These are phyloP conservation scores for Yamadazyma trypodendri DNA, from an alignment of 1,139 yeast genomes.

Conservation along the genomic window DNA sequence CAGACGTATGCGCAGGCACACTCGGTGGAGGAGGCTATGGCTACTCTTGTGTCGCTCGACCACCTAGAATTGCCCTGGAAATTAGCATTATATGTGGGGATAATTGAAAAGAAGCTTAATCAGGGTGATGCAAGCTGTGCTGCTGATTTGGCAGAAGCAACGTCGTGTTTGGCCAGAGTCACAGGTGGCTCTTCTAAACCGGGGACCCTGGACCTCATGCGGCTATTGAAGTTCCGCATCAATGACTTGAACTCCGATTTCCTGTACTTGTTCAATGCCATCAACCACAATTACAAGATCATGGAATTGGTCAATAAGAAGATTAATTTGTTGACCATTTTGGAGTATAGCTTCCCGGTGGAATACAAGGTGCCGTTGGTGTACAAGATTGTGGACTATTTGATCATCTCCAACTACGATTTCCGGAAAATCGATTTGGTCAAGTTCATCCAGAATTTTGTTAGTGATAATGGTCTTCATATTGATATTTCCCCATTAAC, in stretches of 20 bases:
- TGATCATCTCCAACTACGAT: conserved; percentile 33
- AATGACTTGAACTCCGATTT: conserved; percentile 30
- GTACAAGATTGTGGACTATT: conserved; percentile 28
- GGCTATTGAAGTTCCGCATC: conserved; percentile 14
- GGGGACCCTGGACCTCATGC: conserved; percentile 1
- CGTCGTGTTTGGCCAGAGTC: neutral
- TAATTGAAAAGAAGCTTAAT: neutral
- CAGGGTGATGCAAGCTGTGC: neutral
- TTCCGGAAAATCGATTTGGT: conserved; percentile 31
- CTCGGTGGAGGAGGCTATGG: neutral
- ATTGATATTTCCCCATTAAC: conserved; percentile 6
- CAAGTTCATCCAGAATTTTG: conserved; percentile 21
- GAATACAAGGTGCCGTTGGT: conserved; percentile 14
- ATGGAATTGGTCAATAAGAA: conserved; percentile 42
- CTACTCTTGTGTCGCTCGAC: neutral
- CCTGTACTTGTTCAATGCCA: conserved; percentile 23
- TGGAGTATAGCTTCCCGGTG: conserved; percentile 6
- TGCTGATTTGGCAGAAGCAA: neutral
- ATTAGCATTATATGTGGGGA: neutral
- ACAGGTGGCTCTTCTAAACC: neutral
- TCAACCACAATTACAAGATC: conserved; percentile 19
- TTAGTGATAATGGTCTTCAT: conserved; percentile 6
- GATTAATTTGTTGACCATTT: conserved; percentile 22
- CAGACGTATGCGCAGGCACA: neutral
- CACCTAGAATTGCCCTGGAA: neutral